phyloP scores from a whole-genome alignment of 805 yeast genomes.

The Metschnikowia borealis region DNA sequence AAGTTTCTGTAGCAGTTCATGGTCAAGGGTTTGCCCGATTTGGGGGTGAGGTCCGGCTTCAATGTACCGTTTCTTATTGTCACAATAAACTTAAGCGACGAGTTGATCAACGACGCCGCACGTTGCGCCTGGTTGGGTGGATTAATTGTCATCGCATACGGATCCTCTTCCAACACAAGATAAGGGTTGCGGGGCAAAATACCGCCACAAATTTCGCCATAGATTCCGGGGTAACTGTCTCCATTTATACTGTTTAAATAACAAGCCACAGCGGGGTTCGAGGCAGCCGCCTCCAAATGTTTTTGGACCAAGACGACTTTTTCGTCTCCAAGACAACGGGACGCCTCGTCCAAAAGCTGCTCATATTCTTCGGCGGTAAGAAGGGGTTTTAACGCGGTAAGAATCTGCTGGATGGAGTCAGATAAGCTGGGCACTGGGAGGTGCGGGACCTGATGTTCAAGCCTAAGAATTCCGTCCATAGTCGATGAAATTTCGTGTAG shows the following conservation, averaged over 20 bases:
- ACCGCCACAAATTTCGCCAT: constrained; percentile 61
- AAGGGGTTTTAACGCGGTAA: constrained; percentile 58
- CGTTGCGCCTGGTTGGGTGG: constrained; percentile 67
- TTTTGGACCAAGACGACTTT: constrained; percentile 46
- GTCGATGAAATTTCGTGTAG: too few species aligned
- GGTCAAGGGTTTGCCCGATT: constrained; percentile 48
- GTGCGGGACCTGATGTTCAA: constrained; percentile 46
- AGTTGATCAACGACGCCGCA: constrained; percentile 62
- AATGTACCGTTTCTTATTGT: constrained; percentile 53
- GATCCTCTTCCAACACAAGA: constrained; percentile 70
- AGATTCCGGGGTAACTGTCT: constrained; percentile 51
- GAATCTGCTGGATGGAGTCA: constrained; percentile 49
- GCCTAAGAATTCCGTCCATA: constrained; percentile 17
- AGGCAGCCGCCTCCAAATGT: constrained; percentile 48
- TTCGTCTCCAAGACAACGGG: constrained; percentile 41
- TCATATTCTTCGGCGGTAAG: constrained; percentile 49
- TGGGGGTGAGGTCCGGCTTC: constrained; percentile 55
- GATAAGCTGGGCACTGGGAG: constrained; percentile 60
- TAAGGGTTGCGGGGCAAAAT: constrained; percentile 77
- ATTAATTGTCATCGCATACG: constrained; percentile 48
- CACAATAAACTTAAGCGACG: constrained; percentile 62
- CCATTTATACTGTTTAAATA: constrained; percentile 55
- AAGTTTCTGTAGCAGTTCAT: constrained; percentile 66
- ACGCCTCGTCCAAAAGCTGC: constrained; percentile 41
- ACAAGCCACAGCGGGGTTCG: constrained; percentile 31